phyloP scores from a whole-genome alignment of 495 filamentous ascomycete genomes.

The Aspergillus bertholletiae region DNA sequence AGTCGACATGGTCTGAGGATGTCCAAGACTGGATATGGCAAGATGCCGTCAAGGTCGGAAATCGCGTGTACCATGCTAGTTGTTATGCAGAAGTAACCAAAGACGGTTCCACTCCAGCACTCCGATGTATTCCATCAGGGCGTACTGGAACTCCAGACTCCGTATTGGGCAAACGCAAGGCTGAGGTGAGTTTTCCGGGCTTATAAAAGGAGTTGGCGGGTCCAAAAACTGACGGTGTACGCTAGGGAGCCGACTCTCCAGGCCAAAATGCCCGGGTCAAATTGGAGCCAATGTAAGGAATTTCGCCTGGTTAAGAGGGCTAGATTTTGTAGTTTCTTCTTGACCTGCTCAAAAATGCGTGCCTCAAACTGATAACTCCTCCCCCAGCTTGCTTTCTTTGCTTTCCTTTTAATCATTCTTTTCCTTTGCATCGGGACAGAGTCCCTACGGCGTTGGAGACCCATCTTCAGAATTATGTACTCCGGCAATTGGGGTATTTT shows the following conservation, averaged over 20 bases:
- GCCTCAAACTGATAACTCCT: not conserved
- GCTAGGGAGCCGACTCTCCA: constrained; percentile 36
- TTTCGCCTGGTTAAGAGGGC: not conserved
- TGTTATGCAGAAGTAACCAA: constrained; percentile 83
- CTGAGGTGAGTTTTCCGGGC: constrained; percentile 52
- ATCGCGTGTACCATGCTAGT: constrained; percentile 80
- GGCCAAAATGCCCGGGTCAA: constrained; percentile 40
- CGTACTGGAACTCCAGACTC: constrained; percentile 59
- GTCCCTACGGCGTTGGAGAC: not conserved
- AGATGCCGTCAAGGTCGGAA: constrained; percentile 77
- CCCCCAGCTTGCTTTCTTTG: no score
- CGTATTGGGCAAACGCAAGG: constrained; percentile 73
- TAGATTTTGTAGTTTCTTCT: not conserved
- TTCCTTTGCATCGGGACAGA: not conserved
- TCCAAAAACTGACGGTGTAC: no score
- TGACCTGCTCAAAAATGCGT: not conserved
- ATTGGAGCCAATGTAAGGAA: constrained; percentile 30
- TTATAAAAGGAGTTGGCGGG: not conserved
- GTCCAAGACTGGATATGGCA: constrained; percentile 97
- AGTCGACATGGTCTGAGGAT: constrained; percentile 83
- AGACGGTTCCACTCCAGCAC: constrained; percentile 42
- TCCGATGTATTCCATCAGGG: constrained; percentile 37
- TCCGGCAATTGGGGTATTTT: not conserved
- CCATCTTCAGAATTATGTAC: not conserved
- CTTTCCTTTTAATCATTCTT: constrained; percentile 3